Evolutionary conservation across 2,329 filamentous ascomycete genomes (phyloP).

Genomic region (Aureobasidium subglaciale): DNA sequence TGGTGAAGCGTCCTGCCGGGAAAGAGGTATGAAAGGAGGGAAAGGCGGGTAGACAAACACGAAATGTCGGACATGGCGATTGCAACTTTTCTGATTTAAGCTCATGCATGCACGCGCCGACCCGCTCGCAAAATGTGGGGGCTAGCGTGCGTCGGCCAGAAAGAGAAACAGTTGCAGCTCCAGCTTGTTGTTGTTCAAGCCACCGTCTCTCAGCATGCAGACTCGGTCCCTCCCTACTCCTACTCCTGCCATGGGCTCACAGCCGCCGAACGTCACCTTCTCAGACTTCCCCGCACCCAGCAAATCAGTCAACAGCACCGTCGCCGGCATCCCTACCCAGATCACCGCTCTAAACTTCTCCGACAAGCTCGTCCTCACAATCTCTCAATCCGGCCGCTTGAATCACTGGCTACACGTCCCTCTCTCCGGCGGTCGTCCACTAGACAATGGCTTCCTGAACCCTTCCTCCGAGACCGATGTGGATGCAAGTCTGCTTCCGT

Average conservation of each 20-base stretch:
- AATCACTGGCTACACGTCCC: constrained; percentile 94
- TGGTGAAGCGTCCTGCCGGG: constrained; percentile 16
- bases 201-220: no score
- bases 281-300: constrained; percentile 48
- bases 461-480: constrained; percentile 39
- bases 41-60: background rate
- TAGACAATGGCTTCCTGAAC: constrained; percentile 48
- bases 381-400: constrained; percentile 76
- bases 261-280: constrained; percentile 40
- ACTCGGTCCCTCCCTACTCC: background rate
- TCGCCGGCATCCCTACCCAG: constrained; percentile 65
- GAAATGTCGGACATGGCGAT: constrained; percentile 3
- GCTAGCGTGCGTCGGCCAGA: background rate
- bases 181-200: no score
- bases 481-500: constrained; percentile 53
- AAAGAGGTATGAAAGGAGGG: background rate
- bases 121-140: background rate
- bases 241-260: constrained; percentile 27
- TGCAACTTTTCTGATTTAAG: constrained; percentile 10
- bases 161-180: background rate
- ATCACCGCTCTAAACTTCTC: constrained; percentile 67
- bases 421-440: constrained; percentile 56
- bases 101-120: background rate
- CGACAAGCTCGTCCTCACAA: constrained; percentile 85
- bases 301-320: constrained; percentile 45